These are phyloP conservation scores for Colletotrichum orchidophilum DNA, from an alignment of 2,329 filamentous ascomycete genomes.

Conservation along the genomic window DNA sequence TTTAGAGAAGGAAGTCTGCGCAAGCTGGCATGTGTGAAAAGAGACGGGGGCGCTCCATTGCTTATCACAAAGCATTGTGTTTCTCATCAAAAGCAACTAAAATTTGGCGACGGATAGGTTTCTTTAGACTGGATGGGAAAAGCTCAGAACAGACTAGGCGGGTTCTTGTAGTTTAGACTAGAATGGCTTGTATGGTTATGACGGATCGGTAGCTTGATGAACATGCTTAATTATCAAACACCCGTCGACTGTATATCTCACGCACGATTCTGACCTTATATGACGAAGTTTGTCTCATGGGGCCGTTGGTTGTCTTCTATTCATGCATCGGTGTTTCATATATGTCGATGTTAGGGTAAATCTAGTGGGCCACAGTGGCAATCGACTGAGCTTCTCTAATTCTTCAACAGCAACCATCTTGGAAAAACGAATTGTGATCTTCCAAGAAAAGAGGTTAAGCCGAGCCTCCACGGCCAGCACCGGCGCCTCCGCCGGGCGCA, in stretches of 20 bases:
- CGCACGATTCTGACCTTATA: background rate
- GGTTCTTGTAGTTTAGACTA: background rate
- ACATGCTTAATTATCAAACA: background rate
- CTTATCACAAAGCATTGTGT: background rate
- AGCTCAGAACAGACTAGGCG: constrained; percentile 1
- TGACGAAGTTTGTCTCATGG: background rate
- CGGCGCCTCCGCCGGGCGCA: constrained; percentile 40
- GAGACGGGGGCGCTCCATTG: background rate
- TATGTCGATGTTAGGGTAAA: background rate
- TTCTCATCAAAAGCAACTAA: background rate
- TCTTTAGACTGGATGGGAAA: background rate
- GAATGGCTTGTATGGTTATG: constrained; percentile 12
- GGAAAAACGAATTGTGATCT: background rate
- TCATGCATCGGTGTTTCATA: constrained; percentile 18
- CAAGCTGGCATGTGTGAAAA: background rate
- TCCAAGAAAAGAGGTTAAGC: background rate
- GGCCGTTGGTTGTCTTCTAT: background rate
- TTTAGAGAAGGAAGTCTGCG: background rate
- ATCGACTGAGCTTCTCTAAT: background rate
- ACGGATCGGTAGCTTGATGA: background rate
- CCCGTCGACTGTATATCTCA: background rate
- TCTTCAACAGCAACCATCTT: background rate
- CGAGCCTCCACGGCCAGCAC: constrained; percentile 36
- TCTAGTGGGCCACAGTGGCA: background rate
- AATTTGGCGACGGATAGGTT: background rate